Conservation (phyloP, 805 yeast species). For the Kregervanrija fluxuum region DNA sequence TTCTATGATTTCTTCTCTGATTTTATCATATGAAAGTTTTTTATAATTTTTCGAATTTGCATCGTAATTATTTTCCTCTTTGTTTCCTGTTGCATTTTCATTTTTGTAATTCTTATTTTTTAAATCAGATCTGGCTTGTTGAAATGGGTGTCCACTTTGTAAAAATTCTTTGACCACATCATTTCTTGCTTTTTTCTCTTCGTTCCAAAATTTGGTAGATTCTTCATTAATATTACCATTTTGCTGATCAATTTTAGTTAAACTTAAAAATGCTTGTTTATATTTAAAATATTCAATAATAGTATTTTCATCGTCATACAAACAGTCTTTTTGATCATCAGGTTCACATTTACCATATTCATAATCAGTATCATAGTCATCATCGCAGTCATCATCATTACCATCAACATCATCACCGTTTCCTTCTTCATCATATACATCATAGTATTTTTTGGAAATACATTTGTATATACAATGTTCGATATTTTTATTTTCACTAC, state of each 20-base stretch:
- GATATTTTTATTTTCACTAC: no score
- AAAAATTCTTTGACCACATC: conserved; percentile 6
- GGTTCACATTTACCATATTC: background rate
- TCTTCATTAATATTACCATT: background rate
- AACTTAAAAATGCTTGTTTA: background rate
- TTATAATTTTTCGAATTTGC: background rate
- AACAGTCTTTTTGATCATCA: background rate
- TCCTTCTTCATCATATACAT: background rate
- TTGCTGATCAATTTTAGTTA: conserved; percentile 1
- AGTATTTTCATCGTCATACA: conserved; percentile 1
- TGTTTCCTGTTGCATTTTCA: background rate
- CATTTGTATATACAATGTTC: no score
- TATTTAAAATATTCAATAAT: background rate
- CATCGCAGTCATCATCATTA: background rate
- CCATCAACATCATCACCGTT: conserved; percentile 2
- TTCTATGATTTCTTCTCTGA: no score
- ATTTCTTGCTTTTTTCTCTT: conserved; percentile 15
- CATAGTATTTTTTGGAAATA: background rate
- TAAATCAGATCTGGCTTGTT: background rate
- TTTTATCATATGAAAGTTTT: no score
- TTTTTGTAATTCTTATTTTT: background rate
- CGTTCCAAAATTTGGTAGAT: conserved; percentile 7
- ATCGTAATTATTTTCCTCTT: background rate
- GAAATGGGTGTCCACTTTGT: background rate
- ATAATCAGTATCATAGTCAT: background rate